A percentile compares a stretch with the other conserved stretches of the same genome.
These are phyloP conservation scores for Solanum hybrid DNA, from an alignment of 305 asterid species.

Conservation along the genomic window DNA sequence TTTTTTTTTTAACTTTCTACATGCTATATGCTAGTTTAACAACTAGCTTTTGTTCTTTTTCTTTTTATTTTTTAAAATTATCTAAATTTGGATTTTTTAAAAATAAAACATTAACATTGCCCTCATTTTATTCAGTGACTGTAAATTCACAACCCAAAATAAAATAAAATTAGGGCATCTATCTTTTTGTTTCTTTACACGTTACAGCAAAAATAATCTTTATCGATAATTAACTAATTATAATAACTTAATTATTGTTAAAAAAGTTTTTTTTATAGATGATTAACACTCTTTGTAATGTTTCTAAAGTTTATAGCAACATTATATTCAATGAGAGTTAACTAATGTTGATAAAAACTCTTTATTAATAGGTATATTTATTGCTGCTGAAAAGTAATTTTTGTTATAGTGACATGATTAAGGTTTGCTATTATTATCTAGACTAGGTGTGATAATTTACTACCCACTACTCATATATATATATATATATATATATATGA, in stretches of 20 bases:
- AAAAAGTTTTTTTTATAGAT: not conserved
- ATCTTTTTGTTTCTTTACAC: not conserved
- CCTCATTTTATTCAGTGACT: not conserved
- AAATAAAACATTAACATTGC: not conserved
- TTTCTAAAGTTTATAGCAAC: no score
- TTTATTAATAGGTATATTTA: no score
- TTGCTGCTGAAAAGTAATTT: no score
- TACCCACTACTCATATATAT: not conserved
- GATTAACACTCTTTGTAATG: not conserved
- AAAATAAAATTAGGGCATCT: not conserved
- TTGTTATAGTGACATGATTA: not conserved
- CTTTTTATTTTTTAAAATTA: not conserved
- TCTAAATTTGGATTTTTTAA: not conserved
- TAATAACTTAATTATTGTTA: not conserved
- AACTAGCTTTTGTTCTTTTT: not conserved
- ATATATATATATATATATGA: not conserved
- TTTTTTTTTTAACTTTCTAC: not conserved
- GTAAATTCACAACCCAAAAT: not conserved
- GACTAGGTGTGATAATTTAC: not conserved
- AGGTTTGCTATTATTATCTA: not conserved
- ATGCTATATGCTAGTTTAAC: not conserved
- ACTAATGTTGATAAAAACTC: not conserved
- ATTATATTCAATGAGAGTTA: not conserved
- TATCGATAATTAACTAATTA: not conserved
- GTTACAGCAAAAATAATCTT: accelerated